phyloP scores from a whole-genome alignment of 2,329 filamentous ascomycete species.

The Pseudogymnoascus sp. region DNA sequence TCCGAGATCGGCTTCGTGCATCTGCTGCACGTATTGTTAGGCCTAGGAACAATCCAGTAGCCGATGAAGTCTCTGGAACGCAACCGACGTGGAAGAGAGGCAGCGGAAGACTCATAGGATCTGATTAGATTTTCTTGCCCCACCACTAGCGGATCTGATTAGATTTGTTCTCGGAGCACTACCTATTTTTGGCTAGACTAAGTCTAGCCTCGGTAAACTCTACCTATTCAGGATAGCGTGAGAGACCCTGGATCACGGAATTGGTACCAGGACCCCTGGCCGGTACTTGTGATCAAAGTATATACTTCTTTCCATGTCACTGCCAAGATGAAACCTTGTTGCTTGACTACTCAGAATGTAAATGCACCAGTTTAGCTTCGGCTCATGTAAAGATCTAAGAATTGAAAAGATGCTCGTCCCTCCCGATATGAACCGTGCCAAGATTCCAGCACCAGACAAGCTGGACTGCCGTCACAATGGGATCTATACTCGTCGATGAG shows the following conservation, averaged over 20 bases:
- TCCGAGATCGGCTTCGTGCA: slow-evolving; percentile 6
- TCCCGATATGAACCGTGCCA: not conserved
- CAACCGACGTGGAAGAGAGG: not conserved
- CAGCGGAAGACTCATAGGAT: not conserved
- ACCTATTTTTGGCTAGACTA: not conserved
- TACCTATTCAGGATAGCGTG: slow-evolving; percentile 1
- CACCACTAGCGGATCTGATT: not conserved
- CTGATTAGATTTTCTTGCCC: slow-evolving; percentile 5
- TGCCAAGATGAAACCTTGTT: slow-evolving; percentile 4
- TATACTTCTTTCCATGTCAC: not conserved
- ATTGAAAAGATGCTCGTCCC: slow-evolving; percentile 8
- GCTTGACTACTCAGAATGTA: slow-evolving; percentile 2
- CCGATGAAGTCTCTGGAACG: not conserved
- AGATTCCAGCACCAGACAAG: slow-evolving; percentile 8
- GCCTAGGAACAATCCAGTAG: not conserved
- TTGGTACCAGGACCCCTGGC: not conserved
- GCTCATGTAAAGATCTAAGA: not conserved
- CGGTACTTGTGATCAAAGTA: not conserved
- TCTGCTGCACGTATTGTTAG: not conserved
- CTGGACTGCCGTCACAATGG: slow-evolving; percentile 11
- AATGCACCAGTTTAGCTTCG: slow-evolving; percentile 3
- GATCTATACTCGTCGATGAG: slow-evolving; percentile 11
- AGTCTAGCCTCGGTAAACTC: not conserved
- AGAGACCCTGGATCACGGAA: not conserved
- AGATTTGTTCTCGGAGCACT: not conserved